A percentile compares a stretch with the other conserved stretches of the same genome.
These are phyloP conservation scores for Fragaria vesca DNA, from an alignment of 306 rosid species.

Conservation along the genomic window DNA sequence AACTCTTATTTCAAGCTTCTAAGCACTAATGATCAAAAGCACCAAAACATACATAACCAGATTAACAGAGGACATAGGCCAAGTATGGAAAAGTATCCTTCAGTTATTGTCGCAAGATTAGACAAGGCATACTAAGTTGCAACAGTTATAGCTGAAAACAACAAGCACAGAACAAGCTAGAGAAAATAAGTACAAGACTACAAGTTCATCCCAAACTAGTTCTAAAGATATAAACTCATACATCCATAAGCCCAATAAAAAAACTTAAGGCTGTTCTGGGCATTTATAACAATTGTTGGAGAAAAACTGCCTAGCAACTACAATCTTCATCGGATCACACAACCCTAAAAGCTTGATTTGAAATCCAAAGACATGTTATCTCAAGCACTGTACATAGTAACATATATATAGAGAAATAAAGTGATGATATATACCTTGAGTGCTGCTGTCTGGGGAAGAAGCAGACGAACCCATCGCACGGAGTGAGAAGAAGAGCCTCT, in stretches of 20 bases:
- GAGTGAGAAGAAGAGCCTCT: conserved; percentile 40
- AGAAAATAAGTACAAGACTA: too few species aligned
- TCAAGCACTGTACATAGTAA: neutral
- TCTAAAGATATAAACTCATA: too few species aligned
- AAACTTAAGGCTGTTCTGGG: neutral
- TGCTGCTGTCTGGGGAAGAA: conserved; percentile 56
- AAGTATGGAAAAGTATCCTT: neutral
- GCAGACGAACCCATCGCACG: conserved; percentile 79
- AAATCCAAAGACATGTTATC: neutral
- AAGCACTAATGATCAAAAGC: neutral
- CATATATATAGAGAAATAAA: conserved; percentile 1
- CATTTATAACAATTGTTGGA: neutral
- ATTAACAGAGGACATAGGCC: neutral
- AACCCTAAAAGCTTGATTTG: neutral
- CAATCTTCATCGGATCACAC: neutral
- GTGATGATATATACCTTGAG: conserved; percentile 43
- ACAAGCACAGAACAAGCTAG: neutral
- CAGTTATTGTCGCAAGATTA: too few species aligned
- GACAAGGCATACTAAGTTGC: neutral
- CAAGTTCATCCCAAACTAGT: neutral
- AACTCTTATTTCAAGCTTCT: neutral
- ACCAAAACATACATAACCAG: neutral
- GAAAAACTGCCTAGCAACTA: neutral
- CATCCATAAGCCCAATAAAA: neutral
- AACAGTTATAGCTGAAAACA: neutral